Conservation (phyloP, 257 asterid species). For the Linderniella brevidens region DNA sequence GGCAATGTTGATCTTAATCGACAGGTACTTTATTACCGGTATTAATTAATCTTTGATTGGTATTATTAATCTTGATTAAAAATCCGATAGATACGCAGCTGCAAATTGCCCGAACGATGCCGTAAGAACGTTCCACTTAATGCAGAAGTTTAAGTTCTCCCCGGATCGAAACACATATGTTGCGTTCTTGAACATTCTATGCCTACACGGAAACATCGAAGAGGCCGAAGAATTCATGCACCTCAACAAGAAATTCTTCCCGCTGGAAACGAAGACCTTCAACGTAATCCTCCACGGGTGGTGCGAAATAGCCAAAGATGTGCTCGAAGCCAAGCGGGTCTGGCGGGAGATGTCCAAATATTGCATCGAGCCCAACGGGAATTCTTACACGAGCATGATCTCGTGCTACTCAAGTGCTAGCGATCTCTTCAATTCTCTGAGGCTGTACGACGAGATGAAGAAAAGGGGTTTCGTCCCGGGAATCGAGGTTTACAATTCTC, state of each 20-base stretch:
- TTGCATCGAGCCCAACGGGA: constrained; percentile 57
- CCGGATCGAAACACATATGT: constrained; percentile 53
- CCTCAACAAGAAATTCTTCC: constrained; percentile 65
- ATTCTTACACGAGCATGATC: constrained; percentile 59
- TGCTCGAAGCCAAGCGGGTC: constrained; percentile 69
- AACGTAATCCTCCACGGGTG: constrained; percentile 79
- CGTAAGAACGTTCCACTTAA: constrained; percentile 48
- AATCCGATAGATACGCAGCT: constrained; percentile 48
- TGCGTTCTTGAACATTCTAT: constrained; percentile 47
- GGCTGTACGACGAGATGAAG: constrained; percentile 84
- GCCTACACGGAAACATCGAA: constrained; percentile 70
- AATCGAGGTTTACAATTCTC: constrained; percentile 52
- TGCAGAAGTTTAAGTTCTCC: constrained; percentile 62
- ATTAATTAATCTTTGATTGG: neutral
- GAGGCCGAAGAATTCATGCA: constrained; percentile 88
- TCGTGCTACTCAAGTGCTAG: constrained; percentile 62
- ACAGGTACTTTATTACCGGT: constrained; percentile 31
- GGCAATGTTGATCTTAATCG: constrained; percentile 70
- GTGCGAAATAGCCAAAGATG: constrained; percentile 54
- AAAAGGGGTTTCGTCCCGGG: constrained; percentile 67
- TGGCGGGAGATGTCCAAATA: constrained; percentile 93
- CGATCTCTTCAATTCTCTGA: constrained; percentile 61
- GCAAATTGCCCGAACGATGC: constrained; percentile 55
- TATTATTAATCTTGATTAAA: constrained; percentile 8
- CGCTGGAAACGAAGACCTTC: constrained; percentile 58